Percentiles rank a stretch among this genome's conserved stretches.
Evolutionary conservation across 306 rosid genomes (phyloP).

Genomic region (Medicago truncatula): DNA sequence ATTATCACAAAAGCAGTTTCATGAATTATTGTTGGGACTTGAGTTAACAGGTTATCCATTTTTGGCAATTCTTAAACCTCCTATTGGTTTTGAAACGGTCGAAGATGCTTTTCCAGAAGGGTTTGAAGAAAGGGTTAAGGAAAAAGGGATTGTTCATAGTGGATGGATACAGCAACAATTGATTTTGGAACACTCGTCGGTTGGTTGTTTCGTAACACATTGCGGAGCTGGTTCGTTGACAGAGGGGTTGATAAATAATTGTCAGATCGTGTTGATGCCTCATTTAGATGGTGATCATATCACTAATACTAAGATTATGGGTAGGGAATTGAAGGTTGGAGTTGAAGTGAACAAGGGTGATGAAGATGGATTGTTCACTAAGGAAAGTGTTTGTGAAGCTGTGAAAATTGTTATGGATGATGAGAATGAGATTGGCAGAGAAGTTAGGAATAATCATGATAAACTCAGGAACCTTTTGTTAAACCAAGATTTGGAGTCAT

Average conservation of each 20-base stretch:
- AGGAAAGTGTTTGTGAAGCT: constrained; percentile 50
- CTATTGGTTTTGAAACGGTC: constrained; percentile 12
- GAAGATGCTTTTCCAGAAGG: constrained; percentile 41
- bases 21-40: constrained; percentile 44
- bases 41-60: constrained; percentile 43
- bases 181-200: constrained; percentile 55
- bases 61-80: constrained; percentile 40
- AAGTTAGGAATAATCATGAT: constrained; percentile 45
- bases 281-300: constrained; percentile 47
- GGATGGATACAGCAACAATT: constrained; percentile 2
- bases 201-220: constrained; percentile 70
- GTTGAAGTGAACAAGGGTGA: constrained; percentile 61
- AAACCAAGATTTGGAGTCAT: background rate
- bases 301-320: constrained; percentile 49
- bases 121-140: constrained; percentile 22
- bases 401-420: constrained; percentile 56
- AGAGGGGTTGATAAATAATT: constrained; percentile 51
- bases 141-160: background rate
- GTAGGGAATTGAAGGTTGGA: constrained; percentile 45
- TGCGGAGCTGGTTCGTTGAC: constrained; percentile 60
- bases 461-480: constrained; percentile 44
- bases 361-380: constrained; percentile 55
- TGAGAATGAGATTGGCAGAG: constrained; percentile 48
- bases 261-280: constrained; percentile 52
- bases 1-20: constrained; percentile 11